These are phyloP conservation scores for Rhododendron vialii DNA, from an alignment of 148 eudicot genomes.

Conservation along the genomic window DNA sequence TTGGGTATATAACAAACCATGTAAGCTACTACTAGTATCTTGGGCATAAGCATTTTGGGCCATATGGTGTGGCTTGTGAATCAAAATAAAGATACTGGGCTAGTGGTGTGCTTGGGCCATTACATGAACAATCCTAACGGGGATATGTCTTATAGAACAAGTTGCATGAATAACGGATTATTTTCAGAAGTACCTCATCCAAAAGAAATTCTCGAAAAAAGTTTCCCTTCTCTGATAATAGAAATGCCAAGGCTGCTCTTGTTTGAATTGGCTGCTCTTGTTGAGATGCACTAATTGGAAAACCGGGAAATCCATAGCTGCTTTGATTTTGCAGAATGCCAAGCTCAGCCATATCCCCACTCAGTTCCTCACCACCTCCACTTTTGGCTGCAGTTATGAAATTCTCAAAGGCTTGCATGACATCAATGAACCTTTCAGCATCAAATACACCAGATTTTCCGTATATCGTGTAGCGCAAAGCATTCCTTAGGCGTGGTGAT, in stretches of 20 bases:
- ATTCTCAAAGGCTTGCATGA: conserved; percentile 98
- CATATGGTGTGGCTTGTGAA: too few species aligned
- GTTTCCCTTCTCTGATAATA: conserved; percentile 84
- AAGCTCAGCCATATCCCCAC: conserved; percentile 91
- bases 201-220: conserved; percentile 93
- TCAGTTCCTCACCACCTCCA: conserved; percentile 87
- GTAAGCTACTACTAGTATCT: too few species aligned
- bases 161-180: neutral
- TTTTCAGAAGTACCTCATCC: conserved; percentile 67
- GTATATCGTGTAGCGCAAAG: conserved; percentile 91
- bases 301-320: conserved; percentile 25
- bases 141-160: neutral
- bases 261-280: conserved; percentile 68
- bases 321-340: conserved; percentile 66
- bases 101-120: too few species aligned
- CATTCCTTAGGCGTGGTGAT: conserved; percentile 88
- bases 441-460: conserved; percentile 95
- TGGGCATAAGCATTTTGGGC: too few species aligned
- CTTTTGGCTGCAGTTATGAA: conserved; percentile 94
- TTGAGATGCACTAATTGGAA: conserved; percentile 35
- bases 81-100: too few species aligned
- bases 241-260: conserved; percentile 83
- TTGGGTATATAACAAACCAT: too few species aligned
- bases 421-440: conserved; percentile 97
- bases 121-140: neutral